Conservation (phyloP, 345 rosid species). For the Eucalyptus tenuipes region DNA sequence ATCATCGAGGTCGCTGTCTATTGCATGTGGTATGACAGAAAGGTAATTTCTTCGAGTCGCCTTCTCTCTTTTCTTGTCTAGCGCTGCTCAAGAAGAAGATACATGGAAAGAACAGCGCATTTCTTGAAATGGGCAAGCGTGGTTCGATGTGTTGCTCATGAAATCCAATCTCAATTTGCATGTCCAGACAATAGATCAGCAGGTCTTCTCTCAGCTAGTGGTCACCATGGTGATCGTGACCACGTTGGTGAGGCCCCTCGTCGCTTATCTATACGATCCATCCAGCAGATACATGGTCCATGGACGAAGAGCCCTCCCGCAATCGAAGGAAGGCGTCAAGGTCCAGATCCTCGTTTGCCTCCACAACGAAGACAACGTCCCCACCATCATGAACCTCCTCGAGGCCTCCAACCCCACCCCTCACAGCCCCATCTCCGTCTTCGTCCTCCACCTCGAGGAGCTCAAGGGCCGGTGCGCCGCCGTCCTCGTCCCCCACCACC, state of each 20-base stretch:
- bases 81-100: neutral
- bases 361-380: conserved; percentile 4
- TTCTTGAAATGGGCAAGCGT: neutral
- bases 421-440: conserved; percentile 1
- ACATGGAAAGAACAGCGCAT: neutral
- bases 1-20: conserved; percentile 7
- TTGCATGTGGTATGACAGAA: neutral
- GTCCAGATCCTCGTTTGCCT: conserved; percentile 16
- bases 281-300: conserved; percentile 7
- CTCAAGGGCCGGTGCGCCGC: conserved; percentile 17
- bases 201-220: neutral
- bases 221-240: conserved; percentile 1
- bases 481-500: conserved; percentile 1
- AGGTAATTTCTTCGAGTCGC: neutral
- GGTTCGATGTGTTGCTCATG: neutral
- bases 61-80: neutral
- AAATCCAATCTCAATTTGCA: neutral
- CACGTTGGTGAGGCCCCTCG: neutral
- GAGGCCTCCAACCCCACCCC: conserved; percentile 9
- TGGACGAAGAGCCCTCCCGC: conserved; percentile 7
- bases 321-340: neutral
- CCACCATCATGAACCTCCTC: conserved; percentile 8
- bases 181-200: neutral
- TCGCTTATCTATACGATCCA: conserved; percentile 13
- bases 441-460: conserved; percentile 13